A percentile compares a stretch with the other conserved stretches of the same genome.
Evolutionary conservation across 345 rosid genomes (phyloP).

Genomic region (Physaria fendleri): DNA sequence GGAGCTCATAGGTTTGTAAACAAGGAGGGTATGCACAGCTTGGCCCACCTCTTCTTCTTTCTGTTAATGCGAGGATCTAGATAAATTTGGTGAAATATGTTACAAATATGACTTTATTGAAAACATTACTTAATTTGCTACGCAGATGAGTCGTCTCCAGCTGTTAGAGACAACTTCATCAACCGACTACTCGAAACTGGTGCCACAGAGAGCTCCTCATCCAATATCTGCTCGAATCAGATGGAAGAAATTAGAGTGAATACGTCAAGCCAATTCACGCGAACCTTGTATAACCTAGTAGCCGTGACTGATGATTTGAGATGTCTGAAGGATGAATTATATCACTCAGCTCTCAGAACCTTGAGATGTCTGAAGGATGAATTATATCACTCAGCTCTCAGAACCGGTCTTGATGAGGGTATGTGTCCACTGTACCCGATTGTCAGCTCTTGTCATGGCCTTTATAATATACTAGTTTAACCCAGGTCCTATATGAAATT

Average conservation of each 20-base stretch:
- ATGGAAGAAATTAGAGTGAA: slow-evolving; percentile 41
- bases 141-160: slow-evolving; percentile 42
- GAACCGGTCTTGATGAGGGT: slow-evolving; percentile 48
- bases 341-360: slow-evolving; percentile 42
- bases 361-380: slow-evolving; percentile 61
- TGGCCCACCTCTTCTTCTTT: slow-evolving; percentile 6
- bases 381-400: slow-evolving; percentile 44
- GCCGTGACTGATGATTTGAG: slow-evolving; percentile 50
- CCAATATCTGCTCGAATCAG: slow-evolving; percentile 35
- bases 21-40: slow-evolving; percentile 43
- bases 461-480: slow-evolving; percentile 13
- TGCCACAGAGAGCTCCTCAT: slow-evolving; percentile 79
- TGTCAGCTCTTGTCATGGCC: neutral
- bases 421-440: slow-evolving; percentile 13
- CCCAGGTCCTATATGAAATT: slow-evolving; percentile 12
- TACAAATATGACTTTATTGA: slow-evolving; percentile 26
- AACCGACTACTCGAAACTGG: slow-evolving; percentile 71
- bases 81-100: slow-evolving; percentile 1
- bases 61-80: neutral
- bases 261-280: slow-evolving; percentile 36
- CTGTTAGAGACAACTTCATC: slow-evolving; percentile 54
- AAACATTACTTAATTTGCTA: slow-evolving; percentile 19
- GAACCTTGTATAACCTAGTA: slow-evolving; percentile 46
- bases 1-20: slow-evolving; percentile 25
- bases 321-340: slow-evolving; percentile 54